These are phyloP conservation scores for Penicillium corylophilum DNA, from an alignment of 2,329 filamentous ascomycete species.

Conservation along the genomic window DNA sequence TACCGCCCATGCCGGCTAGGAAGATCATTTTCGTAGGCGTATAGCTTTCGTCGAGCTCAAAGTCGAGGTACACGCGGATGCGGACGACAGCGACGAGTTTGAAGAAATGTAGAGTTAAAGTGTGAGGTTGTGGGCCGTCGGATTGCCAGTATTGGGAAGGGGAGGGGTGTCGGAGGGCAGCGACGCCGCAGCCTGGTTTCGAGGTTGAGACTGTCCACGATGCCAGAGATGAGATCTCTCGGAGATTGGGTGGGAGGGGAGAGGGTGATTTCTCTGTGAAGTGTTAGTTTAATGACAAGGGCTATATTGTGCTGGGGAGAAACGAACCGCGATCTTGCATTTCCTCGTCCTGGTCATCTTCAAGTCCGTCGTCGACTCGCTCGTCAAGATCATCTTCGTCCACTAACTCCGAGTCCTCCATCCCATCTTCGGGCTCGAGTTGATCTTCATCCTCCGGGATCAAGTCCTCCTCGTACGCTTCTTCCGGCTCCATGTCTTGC, in stretches of 20 bases:
- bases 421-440: conserved; percentile 19
- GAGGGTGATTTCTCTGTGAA: conserved; percentile 35
- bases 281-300: background rate
- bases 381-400: conserved; percentile 19
- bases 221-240: conserved; percentile 65
- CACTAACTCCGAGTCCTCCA: conserved; percentile 22
- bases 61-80: conserved; percentile 69
- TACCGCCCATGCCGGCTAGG: conserved; percentile 83
- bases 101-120: conserved; percentile 63
- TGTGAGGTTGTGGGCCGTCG: conserved; percentile 64
- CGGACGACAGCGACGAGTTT: conserved; percentile 53
- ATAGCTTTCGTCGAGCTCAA: conserved; percentile 90
- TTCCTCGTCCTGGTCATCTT: conserved; percentile 32
- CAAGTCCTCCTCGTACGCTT: conserved; percentile 11
- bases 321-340: conserved; percentile 36
- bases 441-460: conserved; percentile 16
- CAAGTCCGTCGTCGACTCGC: conserved; percentile 14
- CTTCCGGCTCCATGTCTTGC: conserved; percentile 18
- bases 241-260: conserved; percentile 47
- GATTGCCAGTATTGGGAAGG: conserved; percentile 64
- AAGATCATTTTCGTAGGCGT: conserved; percentile 92
- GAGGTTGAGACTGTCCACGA: conserved; percentile 64
- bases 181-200: conserved; percentile 62
- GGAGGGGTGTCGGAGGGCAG: conserved; percentile 59
- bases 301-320: background rate